A percentile compares a stretch with the other conserved stretches of the same genome.
Conservation (phyloP, 805 yeast genomes). For the Blastobotrys chiropterorum region DNA sequence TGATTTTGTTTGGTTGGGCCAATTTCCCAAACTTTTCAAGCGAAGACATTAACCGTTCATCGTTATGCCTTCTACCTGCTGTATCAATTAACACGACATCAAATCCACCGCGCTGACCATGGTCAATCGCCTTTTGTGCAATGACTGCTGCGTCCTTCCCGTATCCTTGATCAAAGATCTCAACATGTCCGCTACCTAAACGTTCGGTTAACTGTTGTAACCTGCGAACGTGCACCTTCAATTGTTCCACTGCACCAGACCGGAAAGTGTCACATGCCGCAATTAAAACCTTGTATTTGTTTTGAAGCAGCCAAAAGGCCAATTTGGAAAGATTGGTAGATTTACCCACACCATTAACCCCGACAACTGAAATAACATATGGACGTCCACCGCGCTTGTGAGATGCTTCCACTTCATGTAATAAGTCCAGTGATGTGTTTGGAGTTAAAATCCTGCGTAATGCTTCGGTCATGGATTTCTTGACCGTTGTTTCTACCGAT, state of each 20-base stretch:
- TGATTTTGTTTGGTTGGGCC: conserved; percentile 91
- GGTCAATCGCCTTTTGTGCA: conserved; percentile 83
- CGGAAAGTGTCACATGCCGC: conserved; percentile 98
- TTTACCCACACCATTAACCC: conserved; percentile 97
- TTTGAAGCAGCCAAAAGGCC: conserved; percentile 93
- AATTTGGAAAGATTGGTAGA: conserved; percentile 91
- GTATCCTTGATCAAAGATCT: conserved; percentile 88
- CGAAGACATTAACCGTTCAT: conserved; percentile 91
- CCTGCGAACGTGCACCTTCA: conserved; percentile 87
- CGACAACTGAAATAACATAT: conserved; percentile 93
- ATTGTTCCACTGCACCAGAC: conserved; percentile 98
- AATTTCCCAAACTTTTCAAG: conserved; percentile 90
- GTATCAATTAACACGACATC: conserved; percentile 93
- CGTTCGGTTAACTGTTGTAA: conserved; percentile 59
- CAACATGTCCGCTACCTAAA: conserved; percentile 47
- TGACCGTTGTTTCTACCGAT: conserved; percentile 65
- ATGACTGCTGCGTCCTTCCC: conserved; percentile 97
- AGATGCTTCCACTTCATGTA: conserved; percentile 63
- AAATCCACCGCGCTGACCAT: conserved; percentile 60
- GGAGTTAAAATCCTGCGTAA: conserved; percentile 74
- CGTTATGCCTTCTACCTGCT: conserved; percentile 96
- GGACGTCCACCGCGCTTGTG: conserved; percentile 45
- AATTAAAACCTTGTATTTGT: conserved; percentile 75
- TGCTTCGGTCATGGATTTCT: conserved; percentile 51
- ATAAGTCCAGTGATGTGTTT: conserved; percentile 77